These are phyloP conservation scores for Ziziphus jujuba DNA, from an alignment of 306 rosid genomes.

Conservation along the genomic window DNA sequence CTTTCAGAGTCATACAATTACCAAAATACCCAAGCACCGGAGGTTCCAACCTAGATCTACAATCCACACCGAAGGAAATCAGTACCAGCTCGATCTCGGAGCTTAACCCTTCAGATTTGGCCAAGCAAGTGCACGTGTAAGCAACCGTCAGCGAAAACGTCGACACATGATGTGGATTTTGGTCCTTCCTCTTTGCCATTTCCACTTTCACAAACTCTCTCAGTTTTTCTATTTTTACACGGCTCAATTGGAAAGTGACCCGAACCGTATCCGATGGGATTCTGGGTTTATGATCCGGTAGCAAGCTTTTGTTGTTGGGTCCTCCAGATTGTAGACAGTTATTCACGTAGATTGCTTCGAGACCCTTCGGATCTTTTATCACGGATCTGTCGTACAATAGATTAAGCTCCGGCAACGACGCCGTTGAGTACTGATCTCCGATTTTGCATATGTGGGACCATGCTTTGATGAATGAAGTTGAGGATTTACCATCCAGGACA, in stretches of 20 bases:
- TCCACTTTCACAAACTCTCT: not conserved
- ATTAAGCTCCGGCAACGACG: too few species aligned
- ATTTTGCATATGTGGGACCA: slow-evolving; percentile 53
- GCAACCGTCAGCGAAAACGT: slow-evolving; percentile 19
- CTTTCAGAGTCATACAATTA: slow-evolving; percentile 6
- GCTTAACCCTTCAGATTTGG: slow-evolving; percentile 20
- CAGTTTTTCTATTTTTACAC: slow-evolving; percentile 11
- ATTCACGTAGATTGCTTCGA: slow-evolving; percentile 12
- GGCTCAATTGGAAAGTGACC: slow-evolving; percentile 33
- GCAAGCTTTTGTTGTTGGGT: slow-evolving; percentile 46
- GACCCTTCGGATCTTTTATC: slow-evolving; percentile 29
- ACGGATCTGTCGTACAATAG: slow-evolving; percentile 44
- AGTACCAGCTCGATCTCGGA: not conserved
- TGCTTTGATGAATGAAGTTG: slow-evolving; percentile 42
- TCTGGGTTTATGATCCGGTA: slow-evolving; percentile 28
- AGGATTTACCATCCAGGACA: slow-evolving; percentile 22
- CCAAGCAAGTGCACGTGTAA: slow-evolving; percentile 30
- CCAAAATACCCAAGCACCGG: slow-evolving; percentile 22
- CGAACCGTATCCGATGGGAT: slow-evolving; percentile 22
- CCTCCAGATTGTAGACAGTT: slow-evolving; percentile 40
- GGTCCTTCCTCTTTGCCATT: not conserved
- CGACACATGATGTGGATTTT: slow-evolving; percentile 12
- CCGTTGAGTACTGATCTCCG: too few species aligned
- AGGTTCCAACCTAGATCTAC: slow-evolving; percentile 23
- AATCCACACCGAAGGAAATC: slow-evolving; percentile 13